A percentile compares a stretch with the other conserved stretches of the same genome.
phyloP scores from a whole-genome alignment of 805 yeast species.

The Yarrowia yakushimensis region DNA sequence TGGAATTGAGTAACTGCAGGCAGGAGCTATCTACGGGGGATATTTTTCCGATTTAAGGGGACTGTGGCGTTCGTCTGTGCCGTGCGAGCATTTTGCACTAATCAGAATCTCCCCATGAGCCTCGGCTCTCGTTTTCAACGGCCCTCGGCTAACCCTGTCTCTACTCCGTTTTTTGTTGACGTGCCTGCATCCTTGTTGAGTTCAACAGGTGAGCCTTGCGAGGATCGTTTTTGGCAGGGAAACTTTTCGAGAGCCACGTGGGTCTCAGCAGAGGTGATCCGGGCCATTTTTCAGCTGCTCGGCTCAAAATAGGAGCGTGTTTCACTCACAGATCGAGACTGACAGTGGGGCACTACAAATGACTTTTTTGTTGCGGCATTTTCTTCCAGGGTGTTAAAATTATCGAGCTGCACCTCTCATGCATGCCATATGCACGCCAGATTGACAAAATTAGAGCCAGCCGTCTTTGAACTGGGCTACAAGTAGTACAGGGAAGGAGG shows the following conservation, averaged over 20 bases:
- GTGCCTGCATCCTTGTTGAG: slow-evolving; percentile 25
- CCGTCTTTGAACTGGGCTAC: too few relatives aligned
- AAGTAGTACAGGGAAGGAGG: too few relatives aligned
- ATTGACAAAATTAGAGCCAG: not conserved
- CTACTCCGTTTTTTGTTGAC: slow-evolving; percentile 12
- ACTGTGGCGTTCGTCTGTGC: too few relatives aligned
- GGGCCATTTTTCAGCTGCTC: not conserved
- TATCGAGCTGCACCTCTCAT: slow-evolving; percentile 6
- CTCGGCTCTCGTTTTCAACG: not conserved
- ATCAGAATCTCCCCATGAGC: too few relatives aligned
- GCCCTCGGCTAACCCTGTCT: not conserved
- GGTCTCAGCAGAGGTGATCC: too few relatives aligned
- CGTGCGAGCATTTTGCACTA: too few relatives aligned
- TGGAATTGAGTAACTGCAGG: too few relatives aligned
- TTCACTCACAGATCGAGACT: not conserved
- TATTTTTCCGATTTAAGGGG: too few relatives aligned
- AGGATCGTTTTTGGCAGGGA: too few relatives aligned
- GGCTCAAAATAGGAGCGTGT: not conserved
- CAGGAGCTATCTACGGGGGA: too few relatives aligned
- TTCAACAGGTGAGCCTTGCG: slow-evolving; percentile 9
- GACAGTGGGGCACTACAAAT: not conserved
- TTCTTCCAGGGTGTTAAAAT: not conserved
- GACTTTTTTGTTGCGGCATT: slow-evolving; percentile 12
- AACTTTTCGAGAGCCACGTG: too few relatives aligned
- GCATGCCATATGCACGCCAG: not conserved